Conservation (phyloP, 768 basidiomycete species). For the Rhodosporidiobolus sp. region DNA sequence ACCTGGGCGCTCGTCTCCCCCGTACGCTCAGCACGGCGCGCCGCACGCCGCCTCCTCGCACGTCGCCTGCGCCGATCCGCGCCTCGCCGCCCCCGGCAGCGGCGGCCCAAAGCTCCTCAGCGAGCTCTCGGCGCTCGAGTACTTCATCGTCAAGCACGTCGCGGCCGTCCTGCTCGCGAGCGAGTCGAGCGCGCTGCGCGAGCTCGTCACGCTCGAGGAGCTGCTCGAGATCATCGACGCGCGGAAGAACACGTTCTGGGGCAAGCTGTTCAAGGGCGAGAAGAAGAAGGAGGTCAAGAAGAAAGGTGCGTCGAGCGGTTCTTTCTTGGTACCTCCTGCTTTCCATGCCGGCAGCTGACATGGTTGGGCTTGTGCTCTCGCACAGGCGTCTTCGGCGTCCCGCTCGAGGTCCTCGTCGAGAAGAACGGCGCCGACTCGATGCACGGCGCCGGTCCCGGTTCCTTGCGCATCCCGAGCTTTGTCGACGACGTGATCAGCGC, state of each 20-base stretch:
- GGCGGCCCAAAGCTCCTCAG: constrained; percentile 78
- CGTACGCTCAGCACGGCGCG: not conserved
- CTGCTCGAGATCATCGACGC: constrained; percentile 85
- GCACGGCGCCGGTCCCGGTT: constrained; percentile 77
- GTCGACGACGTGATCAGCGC: constrained; percentile 97
- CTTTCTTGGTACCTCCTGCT: too few species aligned
- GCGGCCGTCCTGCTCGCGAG: constrained; percentile 68
- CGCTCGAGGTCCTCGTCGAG: constrained; percentile 87
- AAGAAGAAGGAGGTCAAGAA: constrained; percentile 75
- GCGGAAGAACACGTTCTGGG: constrained; percentile 94
- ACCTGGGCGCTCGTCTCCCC: constrained; percentile 45
- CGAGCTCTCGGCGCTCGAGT: constrained; percentile 76
- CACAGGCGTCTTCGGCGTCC: constrained; percentile 85
- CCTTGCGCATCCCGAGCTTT: constrained; percentile 89
- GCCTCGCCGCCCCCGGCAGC: constrained; percentile 49
- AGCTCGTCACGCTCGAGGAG: constrained; percentile 68
- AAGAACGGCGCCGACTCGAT: constrained; percentile 93
- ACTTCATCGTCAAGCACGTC: constrained; percentile 85
- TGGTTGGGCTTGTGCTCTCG: constrained; percentile 44
- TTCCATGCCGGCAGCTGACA: not conserved
- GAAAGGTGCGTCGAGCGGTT: constrained; percentile 57
- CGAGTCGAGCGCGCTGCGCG: constrained; percentile 70
- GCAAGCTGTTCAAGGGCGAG: constrained; percentile 80
- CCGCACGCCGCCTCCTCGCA: not conserved
- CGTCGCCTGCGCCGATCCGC: not conserved